Conservation (phyloP, 2,329 filamentous ascomycete genomes). For the Botryotinia convoluta region DNA sequence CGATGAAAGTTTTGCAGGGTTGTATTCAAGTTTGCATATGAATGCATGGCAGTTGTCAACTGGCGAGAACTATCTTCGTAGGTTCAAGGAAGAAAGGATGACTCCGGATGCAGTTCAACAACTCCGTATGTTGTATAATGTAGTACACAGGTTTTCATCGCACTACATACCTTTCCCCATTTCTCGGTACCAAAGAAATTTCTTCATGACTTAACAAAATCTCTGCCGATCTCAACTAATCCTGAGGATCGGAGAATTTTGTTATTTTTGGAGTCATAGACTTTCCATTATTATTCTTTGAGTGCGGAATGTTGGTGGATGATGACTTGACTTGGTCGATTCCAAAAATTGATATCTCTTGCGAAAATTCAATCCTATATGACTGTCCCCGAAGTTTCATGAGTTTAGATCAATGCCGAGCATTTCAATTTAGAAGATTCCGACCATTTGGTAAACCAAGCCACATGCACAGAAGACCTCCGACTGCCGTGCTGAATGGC, state of each 20-base stretch:
- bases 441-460: background rate
- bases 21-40: conserved; percentile 1
- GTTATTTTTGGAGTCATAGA: background rate
- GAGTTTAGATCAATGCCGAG: background rate
- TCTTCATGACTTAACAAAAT: background rate
- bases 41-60: background rate
- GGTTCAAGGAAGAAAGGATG: background rate
- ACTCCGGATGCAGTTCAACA: background rate
- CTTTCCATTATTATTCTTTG: background rate
- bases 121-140: background rate
- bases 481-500: background rate
- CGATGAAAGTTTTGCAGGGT: background rate
- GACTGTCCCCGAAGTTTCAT: background rate
- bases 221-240: background rate
- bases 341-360: background rate
- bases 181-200: background rate
- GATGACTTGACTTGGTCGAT: background rate
- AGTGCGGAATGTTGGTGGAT: background rate
- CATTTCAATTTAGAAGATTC: background rate
- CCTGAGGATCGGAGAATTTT: background rate
- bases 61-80: conserved; percentile 2
- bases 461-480: background rate
- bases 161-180: background rate
- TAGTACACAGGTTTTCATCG: background rate
- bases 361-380: background rate